Evolutionary conservation across 306 rosid species (phyloP).

Genomic region (Prunus salicina): DNA sequence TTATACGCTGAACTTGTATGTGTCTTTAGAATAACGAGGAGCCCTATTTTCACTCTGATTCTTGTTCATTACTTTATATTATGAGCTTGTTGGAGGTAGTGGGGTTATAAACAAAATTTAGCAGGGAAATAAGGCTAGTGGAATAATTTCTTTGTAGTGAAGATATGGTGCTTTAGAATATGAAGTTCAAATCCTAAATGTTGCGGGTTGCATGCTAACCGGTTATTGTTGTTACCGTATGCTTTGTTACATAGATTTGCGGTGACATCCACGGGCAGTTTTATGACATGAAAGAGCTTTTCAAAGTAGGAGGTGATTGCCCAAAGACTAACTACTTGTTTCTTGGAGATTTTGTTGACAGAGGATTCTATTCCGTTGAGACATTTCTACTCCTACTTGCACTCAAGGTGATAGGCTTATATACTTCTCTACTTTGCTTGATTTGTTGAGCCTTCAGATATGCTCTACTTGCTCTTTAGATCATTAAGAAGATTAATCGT

Average conservation of each 20-base stretch:
- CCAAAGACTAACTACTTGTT: conserved; percentile 93
- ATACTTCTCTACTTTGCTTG: background rate
- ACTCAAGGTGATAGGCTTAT: conserved; percentile 59
- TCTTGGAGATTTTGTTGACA: conserved; percentile 98
- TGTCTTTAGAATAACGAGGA: background rate
- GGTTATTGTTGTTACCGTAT: conserved; percentile 2
- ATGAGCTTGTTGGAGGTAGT: background rate
- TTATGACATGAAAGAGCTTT: conserved; percentile 99
- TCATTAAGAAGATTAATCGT: background rate
- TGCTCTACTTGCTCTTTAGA: background rate
- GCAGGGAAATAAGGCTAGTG: background rate
- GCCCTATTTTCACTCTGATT: background rate
- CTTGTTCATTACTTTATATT: background rate
- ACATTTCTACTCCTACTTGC: conserved; percentile 94
- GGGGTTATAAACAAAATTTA: background rate
- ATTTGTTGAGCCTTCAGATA: conserved; percentile 6
- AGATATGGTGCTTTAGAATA: background rate
- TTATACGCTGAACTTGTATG: background rate
- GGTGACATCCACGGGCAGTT: conserved; percentile 99
- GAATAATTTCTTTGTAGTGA: background rate
- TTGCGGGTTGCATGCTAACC: conserved; percentile 15
- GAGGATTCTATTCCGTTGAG: conserved; percentile 94
- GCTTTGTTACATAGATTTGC: conserved; percentile 59
- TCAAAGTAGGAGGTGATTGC: conserved; percentile 98
- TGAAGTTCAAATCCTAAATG: background rate